Percentiles rank a stretch among this genome's conserved stretches.
phyloP scores from a whole-genome alignment of 1,139 yeast genomes.

The Diutina ranongensis region DNA sequence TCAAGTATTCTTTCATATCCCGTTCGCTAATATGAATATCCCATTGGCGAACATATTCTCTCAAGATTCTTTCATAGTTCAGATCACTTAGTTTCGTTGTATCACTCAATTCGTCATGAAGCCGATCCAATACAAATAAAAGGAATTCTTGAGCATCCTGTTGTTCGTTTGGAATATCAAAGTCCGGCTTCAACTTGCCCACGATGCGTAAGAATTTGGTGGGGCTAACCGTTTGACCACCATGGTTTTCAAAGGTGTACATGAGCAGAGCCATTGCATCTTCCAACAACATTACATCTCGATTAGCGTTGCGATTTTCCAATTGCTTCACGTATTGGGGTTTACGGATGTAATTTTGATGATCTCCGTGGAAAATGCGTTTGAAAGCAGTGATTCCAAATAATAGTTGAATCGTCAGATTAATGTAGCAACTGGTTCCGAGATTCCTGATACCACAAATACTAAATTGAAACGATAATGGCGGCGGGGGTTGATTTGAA shows the following conservation, averaged over 20 bases:
- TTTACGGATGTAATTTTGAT: slow-evolving; percentile 15
- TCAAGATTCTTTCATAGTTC: neutral
- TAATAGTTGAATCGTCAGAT: slow-evolving; percentile 55
- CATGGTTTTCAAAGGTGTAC: slow-evolving; percentile 38
- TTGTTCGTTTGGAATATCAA: slow-evolving; percentile 58
- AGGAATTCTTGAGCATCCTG: slow-evolving; percentile 74
- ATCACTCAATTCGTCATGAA: slow-evolving; percentile 52
- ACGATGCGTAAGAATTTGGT: slow-evolving; percentile 48
- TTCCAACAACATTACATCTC: slow-evolving; percentile 17
- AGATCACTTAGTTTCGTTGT: slow-evolving; percentile 16
- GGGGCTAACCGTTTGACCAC: slow-evolving; percentile 55
- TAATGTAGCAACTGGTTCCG: slow-evolving; percentile 68
- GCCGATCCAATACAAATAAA: slow-evolving; percentile 49
- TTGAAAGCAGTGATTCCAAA: slow-evolving; percentile 41
- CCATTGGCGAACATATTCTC: slow-evolving; percentile 21
- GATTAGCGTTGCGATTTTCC: neutral
- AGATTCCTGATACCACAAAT: slow-evolving; percentile 58
- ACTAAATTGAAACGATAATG: no score
- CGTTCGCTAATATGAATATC: slow-evolving; percentile 19
- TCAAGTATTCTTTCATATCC: slow-evolving; percentile 39
- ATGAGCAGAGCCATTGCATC: slow-evolving; percentile 34
- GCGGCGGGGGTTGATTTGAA: no score
- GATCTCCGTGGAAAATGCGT: slow-evolving; percentile 24
- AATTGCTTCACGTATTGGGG: slow-evolving; percentile 14
- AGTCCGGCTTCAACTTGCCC: slow-evolving; percentile 46